A percentile compares a stretch with the other conserved stretches of the same genome.
Evolutionary conservation across 768 basidiomycete species (phyloP).

Genomic region (Russula earlei): DNA sequence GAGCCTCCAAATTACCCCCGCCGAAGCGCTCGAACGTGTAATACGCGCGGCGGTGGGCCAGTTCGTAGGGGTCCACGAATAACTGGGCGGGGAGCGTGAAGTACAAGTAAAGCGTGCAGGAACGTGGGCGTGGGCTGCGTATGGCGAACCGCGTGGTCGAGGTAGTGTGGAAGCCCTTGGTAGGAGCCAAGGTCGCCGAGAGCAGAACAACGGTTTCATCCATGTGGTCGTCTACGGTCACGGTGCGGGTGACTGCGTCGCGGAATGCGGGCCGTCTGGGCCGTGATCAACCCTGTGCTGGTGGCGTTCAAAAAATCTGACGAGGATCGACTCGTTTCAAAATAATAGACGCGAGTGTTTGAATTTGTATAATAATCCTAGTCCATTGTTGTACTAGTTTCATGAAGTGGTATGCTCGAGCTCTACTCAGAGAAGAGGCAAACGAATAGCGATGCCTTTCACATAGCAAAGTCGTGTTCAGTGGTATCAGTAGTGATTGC

Average conservation of each 20-base stretch:
- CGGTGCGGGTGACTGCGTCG: no score
- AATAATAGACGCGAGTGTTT: no score
- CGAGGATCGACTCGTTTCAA: no score
- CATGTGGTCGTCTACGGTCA: background rate
- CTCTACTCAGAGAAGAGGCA: no score
- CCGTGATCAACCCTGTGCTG: no score
- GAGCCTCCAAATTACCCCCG: conserved; percentile 7
- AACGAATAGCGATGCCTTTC: no score
- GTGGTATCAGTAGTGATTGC: background rate
- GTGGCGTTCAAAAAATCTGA: no score
- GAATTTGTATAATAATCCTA: no score
- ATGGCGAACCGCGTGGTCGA: background rate
- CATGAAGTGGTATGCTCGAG: no score
- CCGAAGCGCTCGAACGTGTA: conserved; percentile 14
- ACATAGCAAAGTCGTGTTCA: no score
- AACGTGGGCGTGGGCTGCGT: background rate
- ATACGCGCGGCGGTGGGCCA: background rate
- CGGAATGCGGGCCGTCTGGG: no score
- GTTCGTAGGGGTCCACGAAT: conserved; percentile 7
- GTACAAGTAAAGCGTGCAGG: conserved; percentile 4
- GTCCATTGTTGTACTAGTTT: no score
- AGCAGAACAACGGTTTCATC: background rate
- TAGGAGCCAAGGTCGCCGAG: background rate
- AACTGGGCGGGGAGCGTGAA: conserved; percentile 1
- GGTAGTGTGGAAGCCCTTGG: conserved; percentile 2